Evolutionary conservation across 1,139 yeast genomes (phyloP), one percentile per base, ranked within the genome.

Genomic region (Scheffersomyces quercinus): DNA sequence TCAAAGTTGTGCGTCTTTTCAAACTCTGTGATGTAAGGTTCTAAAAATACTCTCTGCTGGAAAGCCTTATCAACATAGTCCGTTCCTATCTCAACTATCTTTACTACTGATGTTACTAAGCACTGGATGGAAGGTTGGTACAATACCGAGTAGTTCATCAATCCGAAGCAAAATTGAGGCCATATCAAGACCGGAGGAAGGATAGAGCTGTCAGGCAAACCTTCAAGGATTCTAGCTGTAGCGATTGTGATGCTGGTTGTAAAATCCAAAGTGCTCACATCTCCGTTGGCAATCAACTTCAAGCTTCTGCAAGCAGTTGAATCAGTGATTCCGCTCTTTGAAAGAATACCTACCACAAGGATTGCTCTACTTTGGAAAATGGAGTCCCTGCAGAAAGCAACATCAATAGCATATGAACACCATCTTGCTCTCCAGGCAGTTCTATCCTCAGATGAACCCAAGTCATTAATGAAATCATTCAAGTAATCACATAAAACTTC

Each of bases 281-380:
- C 61, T 53, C 51, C 59, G 44, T 53, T 59, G 29, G 64, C 64
- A 50, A 62, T 60, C 44, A 68, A 49, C 44, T 62, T 71, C 47
- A 67, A 56, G 10, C 79, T 66, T 42, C 73, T 75, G 37, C 80
- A 65, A 0, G 87, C 82, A 12, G 85, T 68, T 5, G 75, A 70
- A 55, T 83, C 88, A 40, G 79, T 78, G 13, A 85, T 78, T 29
- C 90, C 90, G 14, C 71, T 65, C 50, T 79, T 81, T 0, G 89
- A 77, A 36, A 88, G 62, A 37, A 85, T 81, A 32, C 96, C 96
- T 28, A 87, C 74, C 5, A 88, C 77, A 51, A 88, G 70, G 44
- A 87, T 69, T 0, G 95, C 89, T 43, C 96, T 73, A 7, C 82
- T 80, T 57, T 88, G 91, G 44, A 88, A 73, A 24, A 83, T 76